These are phyloP conservation scores for Rutstroemia sp. DNA, from an alignment of 2,329 filamentous ascomycete species.

Conservation along the genomic window DNA sequence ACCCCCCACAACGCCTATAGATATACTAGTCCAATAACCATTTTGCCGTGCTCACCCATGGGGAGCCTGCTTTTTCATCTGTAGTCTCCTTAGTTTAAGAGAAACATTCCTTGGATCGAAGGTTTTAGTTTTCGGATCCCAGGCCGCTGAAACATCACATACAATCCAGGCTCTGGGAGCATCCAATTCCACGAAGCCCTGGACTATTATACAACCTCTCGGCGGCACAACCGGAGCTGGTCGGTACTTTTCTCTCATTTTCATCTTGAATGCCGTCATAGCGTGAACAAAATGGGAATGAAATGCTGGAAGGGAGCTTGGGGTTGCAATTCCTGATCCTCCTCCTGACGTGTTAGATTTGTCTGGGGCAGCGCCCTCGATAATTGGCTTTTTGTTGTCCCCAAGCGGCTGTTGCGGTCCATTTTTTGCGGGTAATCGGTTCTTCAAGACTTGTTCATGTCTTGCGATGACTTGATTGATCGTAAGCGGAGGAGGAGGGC, in stretches of 20 bases:
- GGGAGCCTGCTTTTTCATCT: conserved; percentile 34
- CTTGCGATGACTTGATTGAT: conserved; percentile 16
- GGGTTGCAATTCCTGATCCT: neutral
- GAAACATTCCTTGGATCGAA: conserved; percentile 29
- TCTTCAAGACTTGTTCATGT: neutral
- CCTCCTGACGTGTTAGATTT: neutral
- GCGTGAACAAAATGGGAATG: conserved; percentile 21
- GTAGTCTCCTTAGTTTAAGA: conserved; percentile 38
- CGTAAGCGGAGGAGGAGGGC: conserved; percentile 12
- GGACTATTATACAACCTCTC: conserved; percentile 44
- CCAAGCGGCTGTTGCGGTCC: conserved; percentile 11
- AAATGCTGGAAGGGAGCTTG: conserved; percentile 4
- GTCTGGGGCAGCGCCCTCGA: conserved; percentile 1
- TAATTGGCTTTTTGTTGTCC: conserved; percentile 12
- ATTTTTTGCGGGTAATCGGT: conserved; percentile 15
- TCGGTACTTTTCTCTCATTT: conserved; percentile 36
- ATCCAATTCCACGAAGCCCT: conserved; percentile 47
- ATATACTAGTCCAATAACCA: neutral
- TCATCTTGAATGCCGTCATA: conserved; percentile 23
- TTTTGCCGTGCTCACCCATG: neutral
- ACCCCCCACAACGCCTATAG: too few relatives aligned
- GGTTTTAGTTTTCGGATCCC: conserved; percentile 45
- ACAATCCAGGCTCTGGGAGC: conserved; percentile 39
- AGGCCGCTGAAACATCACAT: conserved; percentile 46
- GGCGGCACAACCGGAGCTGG: conserved; percentile 37